Evolutionary conservation across 768 basidiomycete species (phyloP), one percentile per base, ranked within the genome.

Genomic region (Leucocoprinus sp.): DNA sequence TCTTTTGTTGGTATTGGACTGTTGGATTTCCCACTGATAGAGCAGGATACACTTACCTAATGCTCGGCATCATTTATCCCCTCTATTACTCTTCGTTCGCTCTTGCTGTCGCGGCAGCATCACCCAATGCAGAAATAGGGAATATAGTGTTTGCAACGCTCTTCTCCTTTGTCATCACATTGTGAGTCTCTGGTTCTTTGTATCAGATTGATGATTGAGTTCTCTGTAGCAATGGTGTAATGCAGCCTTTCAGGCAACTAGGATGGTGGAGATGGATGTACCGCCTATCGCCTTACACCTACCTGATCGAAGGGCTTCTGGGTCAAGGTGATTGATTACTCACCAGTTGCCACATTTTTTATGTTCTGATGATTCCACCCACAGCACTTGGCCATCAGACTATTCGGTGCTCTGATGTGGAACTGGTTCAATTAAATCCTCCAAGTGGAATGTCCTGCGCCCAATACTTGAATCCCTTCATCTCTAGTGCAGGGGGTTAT

Each of bases 1-100:
- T 75, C 64, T 53, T 81, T 42, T 75, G 72, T 53, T 85, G 82
- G 82, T 84, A 72, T 60, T 83, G 76, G 76, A 80, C 80, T 4
- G 76, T 82, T 40, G 81, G 81, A 0, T 79, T 78, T 54, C 65
- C 67, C 7, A 63, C 60, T 1, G 65, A 67, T 9, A 63, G 80
- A 28, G 79, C 70, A 3, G 82, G 72, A n/a, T 82, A 75, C 54
- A 75, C 74, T 2, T 82, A 68, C 55, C 67, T 84, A 5, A 61
- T 77, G 53, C 50, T 78, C 19, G 71, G 66, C 15, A 51, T 84
- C 21, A 51, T 78, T 18, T 82, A 73, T 55, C 76, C 80, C 5
- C 24, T 76, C 0, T 84, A 79, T 52, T 82, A 77, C 52, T 75
- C 76, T 9, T 74, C 75, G 0, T 69, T 83, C 43, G 78, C 68